Evolutionary conservation across 257 asterid species (phyloP).

Genomic region (Dorcoceras hygrometricum): DNA sequence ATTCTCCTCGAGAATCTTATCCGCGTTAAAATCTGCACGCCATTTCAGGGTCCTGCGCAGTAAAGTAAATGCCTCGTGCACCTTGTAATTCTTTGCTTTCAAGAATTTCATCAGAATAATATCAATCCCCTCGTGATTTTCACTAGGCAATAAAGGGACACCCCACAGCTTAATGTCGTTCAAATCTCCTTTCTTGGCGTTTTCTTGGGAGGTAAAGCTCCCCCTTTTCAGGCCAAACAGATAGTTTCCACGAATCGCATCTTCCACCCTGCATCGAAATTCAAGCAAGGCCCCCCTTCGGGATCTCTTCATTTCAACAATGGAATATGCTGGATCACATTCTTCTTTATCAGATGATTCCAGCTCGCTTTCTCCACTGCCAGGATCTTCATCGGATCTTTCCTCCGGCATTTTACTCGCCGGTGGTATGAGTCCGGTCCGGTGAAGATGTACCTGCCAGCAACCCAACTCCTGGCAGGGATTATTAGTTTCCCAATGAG

Average conservation of each 20-base stretch:
- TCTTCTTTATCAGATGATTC: conserved; percentile 21
- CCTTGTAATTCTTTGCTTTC: conserved; percentile 52
- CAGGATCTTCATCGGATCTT: conserved; percentile 10
- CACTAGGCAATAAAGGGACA: conserved; percentile 57
- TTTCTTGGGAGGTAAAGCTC: conserved; percentile 7
- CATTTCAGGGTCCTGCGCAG: conserved; percentile 58
- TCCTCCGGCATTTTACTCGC: conserved; percentile 34
- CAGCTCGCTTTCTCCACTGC: conserved; percentile 24
- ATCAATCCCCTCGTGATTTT: conserved; percentile 48
- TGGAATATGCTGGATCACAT: conserved; percentile 11
- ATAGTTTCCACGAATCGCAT: conserved; percentile 50
- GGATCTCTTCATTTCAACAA: conserved; percentile 26
- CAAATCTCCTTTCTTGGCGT: conserved; percentile 12
- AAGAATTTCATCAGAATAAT: conserved; percentile 57
- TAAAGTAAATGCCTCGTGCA: conserved; percentile 50
- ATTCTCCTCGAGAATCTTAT: conserved; percentile 32
- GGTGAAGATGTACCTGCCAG: conserved; percentile 27
- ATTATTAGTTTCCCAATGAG: not conserved
- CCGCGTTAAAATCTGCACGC: conserved; percentile 47
- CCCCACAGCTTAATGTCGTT: conserved; percentile 60
- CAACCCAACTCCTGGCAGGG: conserved; percentile 20
- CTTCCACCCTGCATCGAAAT: conserved; percentile 55
- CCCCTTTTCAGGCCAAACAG: conserved; percentile 31
- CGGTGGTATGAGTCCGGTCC: conserved; percentile 35
- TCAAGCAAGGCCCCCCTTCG: conserved; percentile 41